Evolutionary conservation across 2,329 filamentous ascomycete genomes (phyloP), one percentile per base, ranked within the genome.

Genomic region (Coniochaeta hoffmannii): DNA sequence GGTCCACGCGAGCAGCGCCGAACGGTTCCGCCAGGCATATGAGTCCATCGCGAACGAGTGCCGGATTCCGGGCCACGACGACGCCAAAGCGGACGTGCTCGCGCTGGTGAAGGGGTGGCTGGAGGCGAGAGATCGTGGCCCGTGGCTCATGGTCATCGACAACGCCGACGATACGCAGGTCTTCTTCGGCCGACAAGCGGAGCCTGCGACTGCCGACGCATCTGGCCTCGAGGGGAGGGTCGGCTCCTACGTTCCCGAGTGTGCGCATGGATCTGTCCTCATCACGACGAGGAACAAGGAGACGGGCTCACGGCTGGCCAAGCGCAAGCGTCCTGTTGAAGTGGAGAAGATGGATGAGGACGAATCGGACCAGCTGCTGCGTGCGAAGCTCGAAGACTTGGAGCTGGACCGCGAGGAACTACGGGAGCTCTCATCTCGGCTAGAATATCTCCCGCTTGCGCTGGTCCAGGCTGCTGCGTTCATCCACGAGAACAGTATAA

Each of bases 281-380:
- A 41, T 70, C 6, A 73, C 70, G 0, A 72, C 69, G 0, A 64
- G 69, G 28, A 69, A 71, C 22, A 68, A 68, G 53, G 59, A 71
- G 14, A 62, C 60, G 0, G 69, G 65, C 0, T 54, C 56, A 1
- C 58, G 56, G 17, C 57, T 73, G 2, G 57, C 56, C 1, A 58
- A 56, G 6, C 64, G 66, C 1, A 60, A 60, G 3, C 46, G 0
- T 0, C 61, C 58, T 0, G 63, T 71, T 4, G 59, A 68, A 50
- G 60, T 73, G 0, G 31, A 24, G 32, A 63, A 62, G 30, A 72
- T 68, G 69, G 54, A 59, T 0, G 60, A 65, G 0, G 3, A 50
- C 0, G 67, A 71, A 49, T 57, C 65, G 0, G 7, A 26, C 3
- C 53, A 65, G 24, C 60, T 73, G 0, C 60, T 73, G 0, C 53